Evolutionary conservation across 441 rosid species (phyloP), one percentile per base, ranked within the genome.

Genomic region (Erodium texanum): DNA sequence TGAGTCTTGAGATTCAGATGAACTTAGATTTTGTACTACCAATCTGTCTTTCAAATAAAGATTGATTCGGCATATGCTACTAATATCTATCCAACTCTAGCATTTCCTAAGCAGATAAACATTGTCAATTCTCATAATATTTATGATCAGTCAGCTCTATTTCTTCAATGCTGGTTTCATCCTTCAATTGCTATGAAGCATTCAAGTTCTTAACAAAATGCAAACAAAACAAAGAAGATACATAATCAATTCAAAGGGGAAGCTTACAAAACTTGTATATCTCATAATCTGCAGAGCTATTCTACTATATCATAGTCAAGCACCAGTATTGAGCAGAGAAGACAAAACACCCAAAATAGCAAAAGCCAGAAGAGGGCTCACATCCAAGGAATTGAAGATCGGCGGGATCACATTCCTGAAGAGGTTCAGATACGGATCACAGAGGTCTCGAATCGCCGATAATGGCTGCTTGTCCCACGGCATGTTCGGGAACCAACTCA

Each of bases 401-500:
- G 96, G 96, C 41, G 97, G 97, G 56, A 87, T 87, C 32, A 90
- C 78, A 27, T 86, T 90, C 84, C 97, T 83, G 64, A 93, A 93
- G 79, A 93, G 80, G 73, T 86, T 90, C 70, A 93, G 76, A 59
- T 90, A 90, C 3, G 94, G 98, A 75, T 90, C 98, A 7, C 91
- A 90, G 0, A 90, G 82, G 78, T 87, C 97, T 70, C 92, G 80
- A 3, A 89, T 86, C 1, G 93, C 97, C 6, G 90, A 84, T 32
- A 90, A 72, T 0, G 96, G 94, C 77, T 88, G 97, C 18, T 89
- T 76, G 52, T 93, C 94, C 97, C 92, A 90, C 0, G 93, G 96
- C 3, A 87, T 86, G 70, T 92, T 92, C 0, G 96, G 97, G 76
- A 92, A 92, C 98, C 96, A 92, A 75, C 97, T 87, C 5, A 90